Conservation (phyloP, 2,329 filamentous ascomycete species). For the Fusarium transvaalense region DNA sequence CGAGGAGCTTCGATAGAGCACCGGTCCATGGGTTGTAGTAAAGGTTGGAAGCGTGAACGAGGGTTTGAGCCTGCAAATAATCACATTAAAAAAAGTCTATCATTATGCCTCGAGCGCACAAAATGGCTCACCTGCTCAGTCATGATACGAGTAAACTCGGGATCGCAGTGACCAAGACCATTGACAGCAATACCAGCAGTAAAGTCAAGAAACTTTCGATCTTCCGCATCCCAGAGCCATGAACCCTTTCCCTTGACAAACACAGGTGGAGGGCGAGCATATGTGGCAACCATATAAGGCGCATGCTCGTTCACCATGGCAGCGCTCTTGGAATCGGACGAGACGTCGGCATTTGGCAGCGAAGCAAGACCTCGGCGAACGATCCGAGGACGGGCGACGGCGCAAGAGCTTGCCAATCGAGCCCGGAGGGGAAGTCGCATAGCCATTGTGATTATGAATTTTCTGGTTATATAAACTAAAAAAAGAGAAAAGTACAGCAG, state of each 20-base stretch:
- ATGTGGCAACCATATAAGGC: constrained; percentile 95
- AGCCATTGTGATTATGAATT: constrained; percentile 52
- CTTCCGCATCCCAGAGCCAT: constrained; percentile 91
- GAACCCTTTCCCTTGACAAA: constrained; percentile 90
- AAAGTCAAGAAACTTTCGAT: constrained; percentile 91
- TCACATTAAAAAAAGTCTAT: not conserved
- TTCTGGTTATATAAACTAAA: not conserved
- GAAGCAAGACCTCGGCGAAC: constrained; percentile 51
- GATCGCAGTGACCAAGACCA: constrained; percentile 89
- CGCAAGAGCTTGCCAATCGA: constrained; percentile 51
- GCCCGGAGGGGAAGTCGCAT: constrained; percentile 56
- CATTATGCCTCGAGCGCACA: too few relatives aligned
- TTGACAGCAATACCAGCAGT: constrained; percentile 97
- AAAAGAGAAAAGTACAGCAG: not conserved
- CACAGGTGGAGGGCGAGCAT: constrained; percentile 88
- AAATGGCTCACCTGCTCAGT: constrained; percentile 73
- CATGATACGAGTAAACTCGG: constrained; percentile 79
- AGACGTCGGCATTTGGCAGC: constrained; percentile 77
- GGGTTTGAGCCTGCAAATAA: constrained; percentile 69
- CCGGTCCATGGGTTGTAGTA: constrained; percentile 98
- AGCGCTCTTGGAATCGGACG: constrained; percentile 78
- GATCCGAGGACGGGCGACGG: constrained; percentile 45
- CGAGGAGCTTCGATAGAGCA: constrained; percentile 84
- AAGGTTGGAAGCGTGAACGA: constrained; percentile 94
- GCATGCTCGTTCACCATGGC: constrained; percentile 80